Evolutionary conservation across 139 green algal genomes (phyloP).

Genomic region (Picochlorum sp.): DNA sequence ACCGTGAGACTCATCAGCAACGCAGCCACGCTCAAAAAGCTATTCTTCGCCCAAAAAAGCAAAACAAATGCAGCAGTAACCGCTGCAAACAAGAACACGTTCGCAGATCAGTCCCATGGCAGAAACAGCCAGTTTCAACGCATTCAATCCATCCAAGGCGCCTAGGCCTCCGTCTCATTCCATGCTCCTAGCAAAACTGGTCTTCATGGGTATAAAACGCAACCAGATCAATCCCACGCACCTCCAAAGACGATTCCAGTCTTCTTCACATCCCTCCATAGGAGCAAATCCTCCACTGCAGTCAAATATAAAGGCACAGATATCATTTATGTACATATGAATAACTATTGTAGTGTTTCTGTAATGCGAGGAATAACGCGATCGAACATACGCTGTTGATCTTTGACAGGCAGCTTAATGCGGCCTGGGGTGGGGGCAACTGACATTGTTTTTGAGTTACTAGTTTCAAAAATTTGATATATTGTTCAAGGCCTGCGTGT

Average conservation of each 20-base stretch:
- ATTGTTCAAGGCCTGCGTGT: no score
- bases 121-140: background rate
- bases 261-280: slow-evolving; percentile 42
- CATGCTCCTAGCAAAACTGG: no score
- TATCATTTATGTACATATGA: no score
- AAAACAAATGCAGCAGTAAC: slow-evolving; percentile 34
- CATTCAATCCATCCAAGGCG: no score
- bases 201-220: no score
- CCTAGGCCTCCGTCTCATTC: no score
- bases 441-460: background rate
- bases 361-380: background rate
- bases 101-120: background rate
- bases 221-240: background rate
- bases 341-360: no score
- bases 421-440: background rate
- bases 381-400: background rate
- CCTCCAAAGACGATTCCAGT: slow-evolving; percentile 29
- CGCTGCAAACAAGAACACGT: slow-evolving; percentile 1
- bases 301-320: background rate
- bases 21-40: slow-evolving; percentile 17
- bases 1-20: slow-evolving; percentile 23
- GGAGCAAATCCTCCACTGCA: slow-evolving; percentile 44
- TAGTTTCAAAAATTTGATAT: background rate
- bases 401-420: slow-evolving; percentile 14
- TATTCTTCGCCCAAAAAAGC: slow-evolving; percentile 21